phyloP scores from a whole-genome alignment of 1,284 basidiomycete genomes.

The Melampsora americana region DNA sequence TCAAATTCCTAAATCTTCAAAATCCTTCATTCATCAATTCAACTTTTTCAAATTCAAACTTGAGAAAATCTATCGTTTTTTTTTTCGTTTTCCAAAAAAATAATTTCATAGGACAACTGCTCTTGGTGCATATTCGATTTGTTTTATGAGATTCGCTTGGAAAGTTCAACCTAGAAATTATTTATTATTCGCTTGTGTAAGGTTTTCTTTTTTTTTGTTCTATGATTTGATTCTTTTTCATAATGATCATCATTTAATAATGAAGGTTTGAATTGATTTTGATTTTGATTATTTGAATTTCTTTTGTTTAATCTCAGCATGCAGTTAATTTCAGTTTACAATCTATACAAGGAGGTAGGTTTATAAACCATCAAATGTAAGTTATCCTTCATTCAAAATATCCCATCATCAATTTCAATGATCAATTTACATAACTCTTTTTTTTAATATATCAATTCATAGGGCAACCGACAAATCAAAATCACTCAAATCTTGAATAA shows the following conservation, averaged over 20 bases:
- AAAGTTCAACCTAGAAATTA: conserved; percentile 82
- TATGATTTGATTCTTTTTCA: no score
- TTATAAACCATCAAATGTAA: conserved; percentile 29
- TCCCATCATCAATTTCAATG: no score
- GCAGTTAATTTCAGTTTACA: conserved; percentile 41
- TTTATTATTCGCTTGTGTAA: conserved; percentile 75
- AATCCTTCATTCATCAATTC: no score
- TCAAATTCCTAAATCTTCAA: background rate
- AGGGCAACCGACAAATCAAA: background rate
- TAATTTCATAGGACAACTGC: conserved; percentile 64
- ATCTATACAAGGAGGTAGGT: conserved; percentile 38
- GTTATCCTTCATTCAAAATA: conserved; percentile 20
- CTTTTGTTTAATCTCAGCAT: conserved; percentile 15
- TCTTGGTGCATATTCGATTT: conserved; percentile 78
- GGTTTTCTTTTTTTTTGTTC: no score
- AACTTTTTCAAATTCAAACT: no score
- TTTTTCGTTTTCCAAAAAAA: background rate
- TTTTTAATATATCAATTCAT: background rate
- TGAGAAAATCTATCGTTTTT: conserved; percentile 17
- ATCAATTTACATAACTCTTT: background rate
- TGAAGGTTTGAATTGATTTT: background rate
- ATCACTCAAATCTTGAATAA: background rate
- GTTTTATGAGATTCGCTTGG: conserved; percentile 97
- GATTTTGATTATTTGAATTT: background rate
- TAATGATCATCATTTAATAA: background rate